Percentiles rank a stretch among this genome's conserved stretches.
Evolutionary conservation across 805 yeast genomes (phyloP).

Genomic region (Candida khao-thaluensis): DNA sequence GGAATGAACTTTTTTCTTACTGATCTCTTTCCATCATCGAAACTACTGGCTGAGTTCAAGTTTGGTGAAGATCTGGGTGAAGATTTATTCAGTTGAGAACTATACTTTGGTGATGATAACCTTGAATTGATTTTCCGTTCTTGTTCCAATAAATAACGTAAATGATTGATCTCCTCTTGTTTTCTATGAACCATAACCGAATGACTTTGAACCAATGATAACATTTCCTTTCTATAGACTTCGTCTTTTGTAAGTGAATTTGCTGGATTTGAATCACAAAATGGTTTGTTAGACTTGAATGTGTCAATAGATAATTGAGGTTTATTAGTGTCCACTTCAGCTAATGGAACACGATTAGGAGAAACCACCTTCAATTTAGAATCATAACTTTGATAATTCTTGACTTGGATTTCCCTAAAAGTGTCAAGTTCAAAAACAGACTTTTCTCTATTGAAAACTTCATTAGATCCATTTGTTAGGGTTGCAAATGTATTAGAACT

Average conservation of each 20-base stretch:
- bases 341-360: constrained; percentile 5
- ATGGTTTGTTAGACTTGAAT: neutral
- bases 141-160: constrained; percentile 22
- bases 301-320: neutral
- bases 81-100: neutral
- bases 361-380: constrained; percentile 14
- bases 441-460: neutral
- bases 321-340: neutral
- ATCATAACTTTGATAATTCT: constrained; percentile 6
- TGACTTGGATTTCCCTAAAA: constrained; percentile 14
- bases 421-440: constrained; percentile 16
- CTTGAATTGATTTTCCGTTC: constrained; percentile 22
- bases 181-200: constrained; percentile 22
- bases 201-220: constrained; percentile 23
- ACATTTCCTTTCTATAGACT: constrained; percentile 24
- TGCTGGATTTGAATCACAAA: constrained; percentile 3
- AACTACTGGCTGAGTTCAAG: constrained; percentile 4
- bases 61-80: constrained; percentile 4
- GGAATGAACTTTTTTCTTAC: constrained; percentile 21
- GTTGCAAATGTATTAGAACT: constrained; percentile 5
- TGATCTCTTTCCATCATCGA: constrained; percentile 6
- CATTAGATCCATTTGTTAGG: neutral
- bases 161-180: constrained; percentile 24
- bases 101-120: constrained; percentile 8
- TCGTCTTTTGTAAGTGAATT: constrained; percentile 11